Conservation (phyloP, 2,329 filamentous ascomycete species). For the Thielaviopsis musarum region DNA sequence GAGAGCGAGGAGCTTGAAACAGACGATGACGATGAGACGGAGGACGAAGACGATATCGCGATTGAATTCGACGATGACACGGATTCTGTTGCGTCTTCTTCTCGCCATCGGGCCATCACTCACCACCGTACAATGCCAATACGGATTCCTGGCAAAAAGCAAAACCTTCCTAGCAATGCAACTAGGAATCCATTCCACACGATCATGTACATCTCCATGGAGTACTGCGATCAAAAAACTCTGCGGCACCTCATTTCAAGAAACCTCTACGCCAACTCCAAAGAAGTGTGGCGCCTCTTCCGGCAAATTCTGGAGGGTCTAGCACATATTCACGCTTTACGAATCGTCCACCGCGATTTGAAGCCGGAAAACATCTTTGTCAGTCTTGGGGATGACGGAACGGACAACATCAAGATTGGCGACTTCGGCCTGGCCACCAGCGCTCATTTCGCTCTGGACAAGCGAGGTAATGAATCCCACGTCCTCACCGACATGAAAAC, state of each 20-base stretch:
- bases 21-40: constrained; percentile 14
- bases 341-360: constrained; percentile 87
- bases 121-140: constrained; percentile 1
- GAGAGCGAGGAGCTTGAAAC: constrained; percentile 22
- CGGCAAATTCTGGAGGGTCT: constrained; percentile 82
- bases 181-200: constrained; percentile 39
- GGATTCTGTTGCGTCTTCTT: neutral
- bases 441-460: constrained; percentile 55
- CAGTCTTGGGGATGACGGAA: constrained; percentile 45
- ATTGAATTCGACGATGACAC: neutral
- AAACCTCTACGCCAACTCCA: constrained; percentile 53
- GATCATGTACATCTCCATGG: constrained; percentile 94
- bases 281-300: constrained; percentile 80
- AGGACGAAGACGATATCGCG: constrained; percentile 10
- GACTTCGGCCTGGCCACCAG: constrained; percentile 92
- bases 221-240: constrained; percentile 91
- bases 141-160: neutral
- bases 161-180: constrained; percentile 20
- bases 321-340: constrained; percentile 73
- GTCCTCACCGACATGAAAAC: constrained; percentile 44
- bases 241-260: constrained; percentile 73
- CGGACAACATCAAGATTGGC: constrained; percentile 84
- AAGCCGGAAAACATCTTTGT: constrained; percentile 98
- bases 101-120: neutral
- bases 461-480: constrained; percentile 18